phyloP scores from a whole-genome alignment of 1,284 basidiomycete genomes.

The Phlebopus sp. region DNA sequence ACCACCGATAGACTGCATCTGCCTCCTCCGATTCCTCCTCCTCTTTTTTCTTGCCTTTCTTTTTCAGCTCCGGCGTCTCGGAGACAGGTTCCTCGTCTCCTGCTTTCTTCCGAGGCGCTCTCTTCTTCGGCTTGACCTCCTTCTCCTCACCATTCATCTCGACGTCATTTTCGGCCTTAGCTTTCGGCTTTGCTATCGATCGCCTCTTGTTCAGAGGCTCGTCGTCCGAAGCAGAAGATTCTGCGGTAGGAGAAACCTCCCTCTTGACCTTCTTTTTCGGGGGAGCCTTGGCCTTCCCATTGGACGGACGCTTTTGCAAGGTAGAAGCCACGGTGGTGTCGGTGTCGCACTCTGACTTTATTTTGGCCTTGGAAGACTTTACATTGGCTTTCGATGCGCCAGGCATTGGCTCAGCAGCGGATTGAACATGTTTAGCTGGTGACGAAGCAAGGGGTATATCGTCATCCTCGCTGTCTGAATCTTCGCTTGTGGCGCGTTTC shows the following conservation, averaged over 20 bases:
- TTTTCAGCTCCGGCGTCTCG: slow-evolving; percentile 33
- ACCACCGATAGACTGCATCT: slow-evolving; percentile 81
- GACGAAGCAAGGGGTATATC: slow-evolving; percentile 71
- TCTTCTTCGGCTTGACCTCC: slow-evolving; percentile 47
- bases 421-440: slow-evolving; percentile 50
- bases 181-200: slow-evolving; percentile 47
- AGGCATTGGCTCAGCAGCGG: slow-evolving; percentile 42
- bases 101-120: slow-evolving; percentile 38
- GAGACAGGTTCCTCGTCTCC: slow-evolving; percentile 29
- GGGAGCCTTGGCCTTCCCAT: slow-evolving; percentile 45
- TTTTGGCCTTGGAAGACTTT: slow-evolving; percentile 35
- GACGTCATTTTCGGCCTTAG: slow-evolving; percentile 52
- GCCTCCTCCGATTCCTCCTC: slow-evolving; percentile 66
- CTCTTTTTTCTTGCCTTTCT: slow-evolving; percentile 54
- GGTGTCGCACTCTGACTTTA: slow-evolving; percentile 38
- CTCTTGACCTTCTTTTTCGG: slow-evolving; percentile 69
- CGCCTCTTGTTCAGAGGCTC: slow-evolving; percentile 41
- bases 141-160: slow-evolving; percentile 33
- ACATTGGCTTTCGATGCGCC: slow-evolving; percentile 39
- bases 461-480: slow-evolving; percentile 68
- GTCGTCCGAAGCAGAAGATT: slow-evolving; percentile 40
- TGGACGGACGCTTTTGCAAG: slow-evolving; percentile 38
- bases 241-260: slow-evolving; percentile 38
- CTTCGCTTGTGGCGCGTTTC: slow-evolving; percentile 60
- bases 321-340: slow-evolving; percentile 34